A percentile compares a stretch with the other conserved stretches of the same genome.
Conservation (phyloP, 2,329 filamentous ascomycete genomes). For the Xylariaceae sp. region DNA sequence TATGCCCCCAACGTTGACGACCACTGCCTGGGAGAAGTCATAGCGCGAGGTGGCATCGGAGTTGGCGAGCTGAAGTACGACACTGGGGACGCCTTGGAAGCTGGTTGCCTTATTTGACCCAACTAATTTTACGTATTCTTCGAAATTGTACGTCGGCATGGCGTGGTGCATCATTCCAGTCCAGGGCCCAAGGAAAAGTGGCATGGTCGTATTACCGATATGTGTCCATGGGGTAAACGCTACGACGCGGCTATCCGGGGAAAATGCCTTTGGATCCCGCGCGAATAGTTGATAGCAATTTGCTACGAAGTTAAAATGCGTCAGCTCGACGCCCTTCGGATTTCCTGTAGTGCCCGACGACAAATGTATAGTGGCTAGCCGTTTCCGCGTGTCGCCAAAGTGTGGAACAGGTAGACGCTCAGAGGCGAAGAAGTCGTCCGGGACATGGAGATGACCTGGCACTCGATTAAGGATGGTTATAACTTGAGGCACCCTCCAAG, state of each 20-base stretch:
- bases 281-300: conserved; percentile 34
- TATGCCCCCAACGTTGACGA: conserved; percentile 36
- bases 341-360: conserved; percentile 27
- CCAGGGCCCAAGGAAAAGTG: conserved; percentile 41
- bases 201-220: conserved; percentile 41
- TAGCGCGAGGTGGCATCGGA: conserved; percentile 32
- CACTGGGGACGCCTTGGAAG: conserved; percentile 38
- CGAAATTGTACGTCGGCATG: conserved; percentile 37
- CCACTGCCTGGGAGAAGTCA: conserved; percentile 36
- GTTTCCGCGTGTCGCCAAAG: conserved; percentile 30
- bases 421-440: conserved; percentile 31
- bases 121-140: conserved; percentile 33
- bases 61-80: conserved; percentile 35
- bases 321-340: conserved; percentile 26
- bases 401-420: conserved; percentile 34
- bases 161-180: conserved; percentile 42
- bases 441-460: conserved; percentile 27
- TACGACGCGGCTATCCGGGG: conserved; percentile 32
- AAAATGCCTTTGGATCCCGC: conserved; percentile 34
- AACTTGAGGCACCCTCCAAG: conserved; percentile 33
- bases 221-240: conserved; percentile 42
- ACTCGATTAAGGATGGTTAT: conserved; percentile 31
- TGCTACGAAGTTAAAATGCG: conserved; percentile 28
- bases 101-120: conserved; percentile 33
- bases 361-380: conserved; percentile 37